phyloP scores from a whole-genome alignment of 2,329 filamentous ascomycete species.

The Alternaria arbusti region DNA sequence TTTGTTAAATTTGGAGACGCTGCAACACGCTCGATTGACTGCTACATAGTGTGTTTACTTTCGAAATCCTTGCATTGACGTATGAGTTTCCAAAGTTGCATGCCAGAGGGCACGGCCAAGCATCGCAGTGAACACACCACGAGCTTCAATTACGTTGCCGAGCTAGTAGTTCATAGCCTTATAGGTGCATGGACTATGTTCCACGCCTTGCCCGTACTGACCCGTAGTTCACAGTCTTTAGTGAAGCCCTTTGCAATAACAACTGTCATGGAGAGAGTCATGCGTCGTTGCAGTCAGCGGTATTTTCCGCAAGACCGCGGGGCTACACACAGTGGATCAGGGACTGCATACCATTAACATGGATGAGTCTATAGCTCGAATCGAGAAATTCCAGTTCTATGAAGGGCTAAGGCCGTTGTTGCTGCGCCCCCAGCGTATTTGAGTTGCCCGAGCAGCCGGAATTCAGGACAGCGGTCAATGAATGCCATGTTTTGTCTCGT shows the following conservation, averaged over 20 bases:
- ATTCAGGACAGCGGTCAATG: background rate
- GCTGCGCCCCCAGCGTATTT: background rate
- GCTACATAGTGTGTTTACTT: background rate
- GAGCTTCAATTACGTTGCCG: background rate
- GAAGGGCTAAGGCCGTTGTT: background rate
- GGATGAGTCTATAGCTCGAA: conserved; percentile 6
- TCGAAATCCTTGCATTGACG: background rate
- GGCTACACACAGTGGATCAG: conserved; percentile 8
- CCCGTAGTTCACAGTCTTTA: background rate
- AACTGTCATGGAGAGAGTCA: conserved; percentile 2
- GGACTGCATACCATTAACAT: conserved; percentile 8
- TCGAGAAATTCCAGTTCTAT: background rate
- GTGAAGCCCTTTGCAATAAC: background rate
- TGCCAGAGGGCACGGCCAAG: background rate
- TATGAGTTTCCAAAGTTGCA: background rate
- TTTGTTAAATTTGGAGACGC: background rate
- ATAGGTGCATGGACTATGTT: background rate
- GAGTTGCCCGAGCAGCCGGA: background rate
- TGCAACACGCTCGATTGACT: background rate
- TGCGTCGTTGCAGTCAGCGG: conserved; percentile 6
- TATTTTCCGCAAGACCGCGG: conserved; percentile 1
- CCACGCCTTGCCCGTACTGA: background rate
- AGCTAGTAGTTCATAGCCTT: background rate
- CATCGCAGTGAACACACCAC: background rate
- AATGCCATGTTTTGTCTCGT: background rate